These are phyloP conservation scores for Venustampulla echinocandica DNA, from an alignment of 495 filamentous ascomycete species.

Conservation along the genomic window DNA sequence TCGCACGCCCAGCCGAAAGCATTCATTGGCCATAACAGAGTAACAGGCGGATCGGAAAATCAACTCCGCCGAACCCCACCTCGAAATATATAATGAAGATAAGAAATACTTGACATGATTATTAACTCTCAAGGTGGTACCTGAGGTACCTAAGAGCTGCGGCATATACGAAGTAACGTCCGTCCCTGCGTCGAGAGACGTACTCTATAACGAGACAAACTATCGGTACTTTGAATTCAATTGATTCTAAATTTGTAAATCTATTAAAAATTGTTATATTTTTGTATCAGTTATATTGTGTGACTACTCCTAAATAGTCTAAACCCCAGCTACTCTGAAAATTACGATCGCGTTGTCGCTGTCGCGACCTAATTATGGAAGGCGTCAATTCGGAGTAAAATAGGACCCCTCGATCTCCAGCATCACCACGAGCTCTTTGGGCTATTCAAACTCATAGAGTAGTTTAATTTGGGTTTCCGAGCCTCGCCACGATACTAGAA, in stretches of 20 bases:
- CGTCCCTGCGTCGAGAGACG: too few relatives aligned
- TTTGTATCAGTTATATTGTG: constrained; percentile 22
- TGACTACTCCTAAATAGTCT: constrained; percentile 21
- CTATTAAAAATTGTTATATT: constrained; percentile 14
- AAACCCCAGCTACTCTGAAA: constrained; percentile 19
- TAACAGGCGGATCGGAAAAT: too few relatives aligned
- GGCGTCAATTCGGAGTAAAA: constrained; percentile 21
- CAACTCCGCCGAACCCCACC: too few relatives aligned
- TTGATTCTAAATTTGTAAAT: constrained; percentile 15
- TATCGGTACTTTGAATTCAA: constrained; percentile 22
- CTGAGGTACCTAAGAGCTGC: too few relatives aligned
- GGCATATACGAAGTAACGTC: too few relatives aligned
- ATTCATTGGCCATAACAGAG: too few relatives aligned
- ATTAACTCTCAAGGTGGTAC: too few relatives aligned
- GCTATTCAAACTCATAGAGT: constrained; percentile 21
- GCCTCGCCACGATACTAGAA: too few relatives aligned
- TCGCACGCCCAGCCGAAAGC: too few relatives aligned
- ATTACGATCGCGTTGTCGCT: constrained; percentile 24
- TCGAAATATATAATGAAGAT: too few relatives aligned
- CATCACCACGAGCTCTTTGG: constrained; percentile 24
- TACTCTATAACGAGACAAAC: constrained; percentile 19
- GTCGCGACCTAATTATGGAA: constrained; percentile 19
- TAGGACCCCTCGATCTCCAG: constrained; percentile 15
- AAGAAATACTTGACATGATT: too few relatives aligned
- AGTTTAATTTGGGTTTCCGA: constrained; percentile 22